phyloP scores from a whole-genome alignment of 2,329 filamentous ascomycete genomes.

The Ascochyta lentis region DNA sequence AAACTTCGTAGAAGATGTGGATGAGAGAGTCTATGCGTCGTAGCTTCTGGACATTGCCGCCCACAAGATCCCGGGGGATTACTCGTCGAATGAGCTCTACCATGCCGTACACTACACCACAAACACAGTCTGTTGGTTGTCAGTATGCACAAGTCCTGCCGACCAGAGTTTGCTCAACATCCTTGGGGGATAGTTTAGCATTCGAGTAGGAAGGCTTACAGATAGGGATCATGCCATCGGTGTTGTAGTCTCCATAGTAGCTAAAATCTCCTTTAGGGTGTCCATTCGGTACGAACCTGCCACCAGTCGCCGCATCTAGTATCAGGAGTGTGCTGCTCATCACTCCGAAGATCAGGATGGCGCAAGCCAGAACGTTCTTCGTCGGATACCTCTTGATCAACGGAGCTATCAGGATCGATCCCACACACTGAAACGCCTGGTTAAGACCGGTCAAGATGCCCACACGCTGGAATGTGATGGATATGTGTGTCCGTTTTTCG shows the following conservation, averaged over 20 bases:
- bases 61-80: conserved; percentile 60
- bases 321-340: conserved; percentile 58
- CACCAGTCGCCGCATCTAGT: conserved; percentile 58
- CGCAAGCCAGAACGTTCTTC: conserved; percentile 54
- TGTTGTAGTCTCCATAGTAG: conserved; percentile 58
- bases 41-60: conserved; percentile 59
- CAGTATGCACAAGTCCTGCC: conserved; percentile 7
- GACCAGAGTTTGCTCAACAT: neutral
- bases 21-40: conserved; percentile 56
- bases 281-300: conserved; percentile 48
- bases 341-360: conserved; percentile 56
- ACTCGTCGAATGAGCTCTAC: conserved; percentile 60
- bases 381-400: conserved; percentile 58
- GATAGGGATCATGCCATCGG: conserved; percentile 59
- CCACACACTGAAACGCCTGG: conserved; percentile 59
- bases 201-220: conserved; percentile 32
- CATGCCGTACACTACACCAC: conserved; percentile 52
- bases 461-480: conserved; percentile 56
- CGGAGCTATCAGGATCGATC: conserved; percentile 59
- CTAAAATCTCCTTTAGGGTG: conserved; percentile 50
- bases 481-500: conserved; percentile 38
- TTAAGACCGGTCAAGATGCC: conserved; percentile 58
- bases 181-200: neutral
- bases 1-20: conserved; percentile 58
- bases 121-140: conserved; percentile 29